Evolutionary conservation across 2,329 filamentous ascomycete genomes (phyloP), one percentile per base, ranked within the genome.

Genomic region (Nemania sp.): DNA sequence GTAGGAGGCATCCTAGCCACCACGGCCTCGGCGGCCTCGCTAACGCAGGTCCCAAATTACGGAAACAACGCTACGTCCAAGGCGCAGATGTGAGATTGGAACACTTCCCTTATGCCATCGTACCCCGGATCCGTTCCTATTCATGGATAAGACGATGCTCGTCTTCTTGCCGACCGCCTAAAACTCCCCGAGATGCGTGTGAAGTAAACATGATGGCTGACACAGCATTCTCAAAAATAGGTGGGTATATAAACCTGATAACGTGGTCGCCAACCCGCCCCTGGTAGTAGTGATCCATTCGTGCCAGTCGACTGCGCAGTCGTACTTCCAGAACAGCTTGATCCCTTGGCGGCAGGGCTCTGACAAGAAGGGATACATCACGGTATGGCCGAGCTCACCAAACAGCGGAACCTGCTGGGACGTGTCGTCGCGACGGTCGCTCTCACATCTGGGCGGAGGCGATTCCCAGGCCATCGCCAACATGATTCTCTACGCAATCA

Each of bases 341-440:
- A 75, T 76, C 50, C 73, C 75, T n/a, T 76, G 73, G 74, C 67
- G 65, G 57, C 55, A 67, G 25, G 74, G 73, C 1, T 72, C 72
- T 17, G 73, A 76, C 58, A 63, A 63, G 45, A 76, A 74, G 62
- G 74, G 74, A 0, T 76, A 74, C 64, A 72, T 76, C 59, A 78
- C 80, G 50, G 80, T 86, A 59, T 86, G 82, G 73, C 82, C 83
- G 2, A 75, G 74, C 57, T 80, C 78, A 9, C 81, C 82, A 0
- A 78, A 82, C 63, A 70, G 68, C n/a, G 81, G 73, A 11, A 73
- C 71, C 17, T 87, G 83, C 72, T 87, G 83, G 83, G 84, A 87
- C 63, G 83, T 86, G 5, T 80, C 79, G 6, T 81, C 78, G n/a
- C 73, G 75, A 37, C 51, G 58, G 9, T 78, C 80, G 0, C 66